phyloP scores from a whole-genome alignment of 2,329 filamentous ascomycete genomes.

The Neonectria hederae region DNA sequence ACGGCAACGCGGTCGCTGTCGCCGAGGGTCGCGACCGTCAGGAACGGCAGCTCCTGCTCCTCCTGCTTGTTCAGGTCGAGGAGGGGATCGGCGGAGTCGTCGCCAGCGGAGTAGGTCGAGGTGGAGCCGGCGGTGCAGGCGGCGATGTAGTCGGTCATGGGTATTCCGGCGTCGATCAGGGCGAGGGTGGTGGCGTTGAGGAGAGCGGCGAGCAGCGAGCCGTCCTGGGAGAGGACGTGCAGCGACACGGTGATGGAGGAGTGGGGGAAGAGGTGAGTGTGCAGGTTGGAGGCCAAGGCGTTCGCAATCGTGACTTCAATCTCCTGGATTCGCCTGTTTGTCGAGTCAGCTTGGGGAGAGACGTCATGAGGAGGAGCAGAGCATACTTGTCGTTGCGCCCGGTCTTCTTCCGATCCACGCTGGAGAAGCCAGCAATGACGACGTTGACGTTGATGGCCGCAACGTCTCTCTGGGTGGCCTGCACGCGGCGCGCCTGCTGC shows the following conservation, averaged over 20 bases:
- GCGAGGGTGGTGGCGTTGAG: slow-evolving; percentile 93
- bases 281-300: slow-evolving; percentile 79
- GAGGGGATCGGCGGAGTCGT: slow-evolving; percentile 78
- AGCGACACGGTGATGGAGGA: slow-evolving; percentile 84
- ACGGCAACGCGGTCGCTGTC: slow-evolving; percentile 79
- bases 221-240: slow-evolving; percentile 89
- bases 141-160: slow-evolving; percentile 91
- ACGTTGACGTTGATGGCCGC: slow-evolving; percentile 81
- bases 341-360: slow-evolving; percentile 1
- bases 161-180: slow-evolving; percentile 92
- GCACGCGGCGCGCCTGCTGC: slow-evolving; percentile 51
- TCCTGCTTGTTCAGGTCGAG: slow-evolving; percentile 82
- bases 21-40: slow-evolving; percentile 86
- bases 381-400: slow-evolving; percentile 80
- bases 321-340: slow-evolving; percentile 77
- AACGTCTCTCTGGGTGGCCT: slow-evolving; percentile 55
- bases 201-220: slow-evolving; percentile 86
- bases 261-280: slow-evolving; percentile 90
- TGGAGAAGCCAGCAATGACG: slow-evolving; percentile 86
- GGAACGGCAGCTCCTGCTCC: slow-evolving; percentile 86
- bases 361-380: neutral
- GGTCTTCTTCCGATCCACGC: slow-evolving; percentile 82
- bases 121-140: slow-evolving; percentile 89
- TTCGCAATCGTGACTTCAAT: slow-evolving; percentile 81
- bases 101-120: slow-evolving; percentile 69